Percentiles rank a stretch among this genome's conserved stretches.
These are phyloP conservation scores for Lodderomyces theae DNA, from an alignment of 1,139 yeast species.

Conservation along the genomic window DNA sequence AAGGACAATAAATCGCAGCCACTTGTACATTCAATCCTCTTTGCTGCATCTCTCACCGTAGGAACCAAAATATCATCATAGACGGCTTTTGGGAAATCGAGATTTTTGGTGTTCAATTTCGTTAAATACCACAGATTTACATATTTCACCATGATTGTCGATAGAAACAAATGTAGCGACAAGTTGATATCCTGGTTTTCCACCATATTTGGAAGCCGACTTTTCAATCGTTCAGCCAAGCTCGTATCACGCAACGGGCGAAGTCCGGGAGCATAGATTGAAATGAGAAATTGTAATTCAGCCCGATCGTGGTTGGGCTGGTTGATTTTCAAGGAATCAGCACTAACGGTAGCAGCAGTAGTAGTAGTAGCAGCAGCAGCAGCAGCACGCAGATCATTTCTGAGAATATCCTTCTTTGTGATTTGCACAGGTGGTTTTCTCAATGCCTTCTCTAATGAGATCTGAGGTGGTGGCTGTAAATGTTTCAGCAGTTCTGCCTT, in stretches of 20 bases:
- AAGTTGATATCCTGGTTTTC: constrained; percentile 25
- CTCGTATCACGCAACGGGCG: background rate
- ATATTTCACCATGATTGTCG: constrained; percentile 32
- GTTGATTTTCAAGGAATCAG: background rate
- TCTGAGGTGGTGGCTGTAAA: background rate
- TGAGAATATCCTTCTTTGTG: constrained; percentile 7
- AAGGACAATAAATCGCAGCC: constrained; percentile 14
- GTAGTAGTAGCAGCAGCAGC: no score
- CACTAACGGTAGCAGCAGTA: no score
- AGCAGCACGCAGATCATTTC: background rate
- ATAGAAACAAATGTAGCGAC: constrained; percentile 37
- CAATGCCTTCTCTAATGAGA: background rate
- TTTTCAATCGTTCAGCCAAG: background rate
- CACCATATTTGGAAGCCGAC: constrained; percentile 22
- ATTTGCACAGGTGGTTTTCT: background rate
- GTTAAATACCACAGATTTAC: constrained; percentile 40
- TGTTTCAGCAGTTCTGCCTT: background rate
- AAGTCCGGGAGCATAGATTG: background rate
- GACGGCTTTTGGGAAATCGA: constrained; percentile 32
- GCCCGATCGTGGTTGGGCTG: background rate
- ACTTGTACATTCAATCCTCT: constrained; percentile 17
- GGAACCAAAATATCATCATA: constrained; percentile 29
- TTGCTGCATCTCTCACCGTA: constrained; percentile 25
- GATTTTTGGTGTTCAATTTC: constrained; percentile 39
- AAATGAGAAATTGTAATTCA: background rate